Evolutionary conservation across 164 flowering plant species (phyloP), one percentile per base, ranked within the genome.

Genomic region (Macadamia integrifolia): DNA sequence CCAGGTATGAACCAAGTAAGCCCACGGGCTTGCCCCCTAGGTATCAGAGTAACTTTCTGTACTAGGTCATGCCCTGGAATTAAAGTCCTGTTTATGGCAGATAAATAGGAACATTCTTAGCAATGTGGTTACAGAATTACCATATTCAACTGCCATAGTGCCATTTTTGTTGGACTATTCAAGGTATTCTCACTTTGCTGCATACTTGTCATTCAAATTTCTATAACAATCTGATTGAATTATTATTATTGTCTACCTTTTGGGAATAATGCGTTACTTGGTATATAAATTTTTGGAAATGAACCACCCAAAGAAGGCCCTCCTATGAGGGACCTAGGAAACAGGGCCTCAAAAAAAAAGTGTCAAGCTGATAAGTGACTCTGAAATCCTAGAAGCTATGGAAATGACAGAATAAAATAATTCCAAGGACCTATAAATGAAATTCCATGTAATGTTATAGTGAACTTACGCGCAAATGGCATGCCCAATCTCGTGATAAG

Each of bases 401-500:
- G 9, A 46, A 46, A 46, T 11, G 7, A 11, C 50, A 46, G 13
- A 8, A 9, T 9, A 46, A 46, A 3, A 46, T 9, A 46, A 46
- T 46, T 46, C 13, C 50, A 46, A 46, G 6, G 13, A 46, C 1
- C 7, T 11, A 11, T 46, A 3, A 46, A 3, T 35, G 40, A 5
- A 43, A 43, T 43, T 43, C 9, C 12, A 50, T 53, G 18, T 14
- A 14, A 53, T 53, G 57, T 12, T 52, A 32, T 8, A 9, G 8
- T 42, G 31, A 11, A 75, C 89, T 81, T 83, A 85, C 87, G 84
- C 83, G 75, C 89, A 87, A 56, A 87, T 66, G 28, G 91, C 88
- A 68, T 89, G 95, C 0, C 95, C 92, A 67, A 86, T 61, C 73
- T 87, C 92, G 74, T 89, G 92, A 57, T 87, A 89, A n/a, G 92